Base-by-base conservation (phyloP, 139 green algal species). In the Tetratostichococcus sp. region DNA sequence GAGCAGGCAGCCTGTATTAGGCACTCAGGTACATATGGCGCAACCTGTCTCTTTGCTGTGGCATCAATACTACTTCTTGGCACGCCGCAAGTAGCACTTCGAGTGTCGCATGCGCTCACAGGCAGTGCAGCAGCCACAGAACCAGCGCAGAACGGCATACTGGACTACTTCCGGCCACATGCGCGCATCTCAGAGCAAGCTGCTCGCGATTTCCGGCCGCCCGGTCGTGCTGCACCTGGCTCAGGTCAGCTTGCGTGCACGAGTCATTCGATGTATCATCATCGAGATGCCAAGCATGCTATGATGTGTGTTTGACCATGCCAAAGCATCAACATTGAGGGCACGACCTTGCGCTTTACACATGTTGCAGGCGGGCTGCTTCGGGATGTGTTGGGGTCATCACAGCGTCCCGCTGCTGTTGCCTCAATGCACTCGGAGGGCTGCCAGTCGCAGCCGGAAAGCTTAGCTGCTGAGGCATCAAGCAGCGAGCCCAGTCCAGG, bases 401-500 rank as follows among this genome's bases (percentile, higher is more conserved):
- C 19, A 26, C 17, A 58, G 19, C 68, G 50, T 0, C 75, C 75
- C 34, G 75, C 75, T 26, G 34, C 43, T 30, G 43, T 68, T 35
- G 75, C 75, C 26, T 43, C 75, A 5, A 30, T 8, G n/a, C 75
- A 75, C 59, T 30, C 34, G 14, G 67, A 59, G 6, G 69, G 69
- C 22, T 80, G 59, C 30, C 31, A 70, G n/a, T 80, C 69, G 17
- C 69, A 80, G 31, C 75, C 75, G n/a, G 75, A 80, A 30, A 62
- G 50, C 14, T 62, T 17, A 25, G 50, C 50, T 25, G 50, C 19
- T 2, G 19, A 26, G 19, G 19, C 11, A 5, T 17, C 19, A 4
- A 26, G 17, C 14, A 5, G 50, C 19, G 50, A 2, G 2, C 19
- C 11, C 17, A 8, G 50, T 23, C 50, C 50, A 62, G 50, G 50